Percentiles rank a stretch among this genome's conserved stretches.
phyloP scores from a whole-genome alignment of 345 rosid genomes.

The Eucalyptus sp. region DNA sequence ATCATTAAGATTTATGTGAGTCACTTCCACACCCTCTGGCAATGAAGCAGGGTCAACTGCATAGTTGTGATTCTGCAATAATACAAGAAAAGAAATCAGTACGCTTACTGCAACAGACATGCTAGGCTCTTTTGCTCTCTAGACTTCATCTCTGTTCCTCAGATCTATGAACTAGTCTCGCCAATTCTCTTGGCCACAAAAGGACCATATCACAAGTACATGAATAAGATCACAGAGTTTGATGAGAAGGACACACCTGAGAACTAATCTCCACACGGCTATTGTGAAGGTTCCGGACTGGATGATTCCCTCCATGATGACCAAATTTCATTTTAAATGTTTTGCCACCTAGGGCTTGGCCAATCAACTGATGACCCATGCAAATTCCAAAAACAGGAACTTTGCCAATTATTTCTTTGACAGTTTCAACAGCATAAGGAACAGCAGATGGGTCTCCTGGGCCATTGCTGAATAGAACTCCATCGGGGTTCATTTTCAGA shows the following conservation, averaged over 20 bases:
- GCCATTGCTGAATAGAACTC: slow-evolving; percentile 96
- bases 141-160: neutral
- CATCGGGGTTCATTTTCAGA: slow-evolving; percentile 78
- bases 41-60: slow-evolving; percentile 90
- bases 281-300: slow-evolving; percentile 56
- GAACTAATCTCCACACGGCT: slow-evolving; percentile 90
- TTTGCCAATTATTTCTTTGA: slow-evolving; percentile 70
- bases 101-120: neutral
- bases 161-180: neutral
- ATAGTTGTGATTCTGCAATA: slow-evolving; percentile 81
- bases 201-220: neutral
- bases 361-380: slow-evolving; percentile 97
- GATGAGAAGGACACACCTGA: slow-evolving; percentile 33
- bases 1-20: slow-evolving; percentile 89
- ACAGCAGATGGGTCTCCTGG: slow-evolving; percentile 99
- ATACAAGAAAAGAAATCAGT: neutral
- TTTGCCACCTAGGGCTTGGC: slow-evolving; percentile 94
- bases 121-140: neutral
- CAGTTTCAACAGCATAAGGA: slow-evolving; percentile 87
- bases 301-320: slow-evolving; percentile 98
- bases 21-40: slow-evolving; percentile 82
- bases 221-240: neutral
- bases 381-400: slow-evolving; percentile 94
- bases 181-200: neutral
- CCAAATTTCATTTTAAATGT: slow-evolving; percentile 98